These are phyloP conservation scores for Nicotiana paniculata DNA, from an alignment of 257 asterid genomes.

Conservation along the genomic window DNA sequence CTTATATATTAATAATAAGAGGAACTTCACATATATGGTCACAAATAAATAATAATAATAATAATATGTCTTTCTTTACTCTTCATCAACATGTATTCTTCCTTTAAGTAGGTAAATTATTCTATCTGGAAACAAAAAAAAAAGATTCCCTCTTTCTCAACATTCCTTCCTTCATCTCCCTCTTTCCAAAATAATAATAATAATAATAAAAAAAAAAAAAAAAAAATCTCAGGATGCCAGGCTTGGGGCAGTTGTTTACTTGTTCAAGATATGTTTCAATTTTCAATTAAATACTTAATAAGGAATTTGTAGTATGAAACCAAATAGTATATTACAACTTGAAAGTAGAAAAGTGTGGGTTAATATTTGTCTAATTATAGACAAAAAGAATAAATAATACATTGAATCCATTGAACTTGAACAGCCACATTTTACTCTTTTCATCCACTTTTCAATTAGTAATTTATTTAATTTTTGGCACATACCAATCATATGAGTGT, in stretches of 20 bases:
- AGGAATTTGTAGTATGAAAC: not conserved
- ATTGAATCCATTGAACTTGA: not conserved
- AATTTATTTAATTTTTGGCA: not conserved
- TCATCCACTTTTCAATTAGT: not conserved
- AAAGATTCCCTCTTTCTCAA: too few species aligned
- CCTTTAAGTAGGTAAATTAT: too few species aligned
- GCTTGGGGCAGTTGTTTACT: not conserved
- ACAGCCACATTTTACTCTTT: not conserved
- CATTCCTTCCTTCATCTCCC: too few species aligned
- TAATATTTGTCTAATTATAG: not conserved
- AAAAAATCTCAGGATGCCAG: too few species aligned
- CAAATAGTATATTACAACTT: not conserved
- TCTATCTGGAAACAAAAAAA: too few species aligned
- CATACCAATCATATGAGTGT: not conserved
- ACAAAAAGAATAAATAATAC: not conserved
- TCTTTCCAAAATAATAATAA: too few species aligned
- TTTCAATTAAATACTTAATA: not conserved
- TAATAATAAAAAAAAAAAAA: too few species aligned
- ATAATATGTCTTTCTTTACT: too few species aligned
- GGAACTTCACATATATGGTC: too few species aligned
- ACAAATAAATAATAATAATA: too few species aligned
- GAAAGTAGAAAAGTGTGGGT: not conserved
- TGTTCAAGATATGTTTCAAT: not conserved
- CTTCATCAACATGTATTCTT: too few species aligned
- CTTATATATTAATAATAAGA: too few species aligned